A percentile compares a stretch with the other conserved stretches of the same genome.
These are phyloP conservation scores for Aristolochia fimbriata DNA, from an alignment of 164 flowering plant species.

Conservation along the genomic window DNA sequence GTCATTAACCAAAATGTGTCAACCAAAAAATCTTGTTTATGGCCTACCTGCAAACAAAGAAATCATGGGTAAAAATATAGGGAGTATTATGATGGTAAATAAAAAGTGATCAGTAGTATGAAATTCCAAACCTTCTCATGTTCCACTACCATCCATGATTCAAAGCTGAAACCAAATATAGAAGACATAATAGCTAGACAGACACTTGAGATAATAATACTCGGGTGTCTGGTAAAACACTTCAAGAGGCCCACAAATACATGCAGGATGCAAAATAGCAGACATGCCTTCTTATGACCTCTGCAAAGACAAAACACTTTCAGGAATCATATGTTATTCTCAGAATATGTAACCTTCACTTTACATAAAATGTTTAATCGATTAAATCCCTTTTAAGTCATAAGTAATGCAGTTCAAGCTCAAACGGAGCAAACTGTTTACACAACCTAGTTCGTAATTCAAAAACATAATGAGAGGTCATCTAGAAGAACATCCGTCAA, in stretches of 20 bases:
- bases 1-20: conserved; percentile 88
- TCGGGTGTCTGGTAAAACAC: conserved; percentile 38
- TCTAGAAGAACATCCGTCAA: not conserved
- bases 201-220: conserved; percentile 46
- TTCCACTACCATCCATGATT: conserved; percentile 77
- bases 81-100: not conserved
- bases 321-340: not conserved
- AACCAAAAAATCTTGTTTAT: conserved; percentile 55
- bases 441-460: not conserved
- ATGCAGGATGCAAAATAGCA: conserved; percentile 69
- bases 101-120: not conserved
- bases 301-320: conserved; percentile 29
- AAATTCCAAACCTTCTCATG: conserved; percentile 68
- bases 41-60: conserved; percentile 47
- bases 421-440: not conserved
- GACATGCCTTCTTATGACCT: conserved; percentile 64
- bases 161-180: conserved; percentile 66
- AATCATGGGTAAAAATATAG: not conserved
- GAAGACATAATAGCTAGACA: conserved; percentile 69
- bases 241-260: conserved; percentile 56
- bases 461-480: not conserved
- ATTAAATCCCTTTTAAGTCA: not conserved
- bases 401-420: no score
- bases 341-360: not conserved
- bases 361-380: not conserved